Base-by-base conservation (phyloP, 2,329 filamentous ascomycete genomes). In the Laburnicola sp. region DNA sequence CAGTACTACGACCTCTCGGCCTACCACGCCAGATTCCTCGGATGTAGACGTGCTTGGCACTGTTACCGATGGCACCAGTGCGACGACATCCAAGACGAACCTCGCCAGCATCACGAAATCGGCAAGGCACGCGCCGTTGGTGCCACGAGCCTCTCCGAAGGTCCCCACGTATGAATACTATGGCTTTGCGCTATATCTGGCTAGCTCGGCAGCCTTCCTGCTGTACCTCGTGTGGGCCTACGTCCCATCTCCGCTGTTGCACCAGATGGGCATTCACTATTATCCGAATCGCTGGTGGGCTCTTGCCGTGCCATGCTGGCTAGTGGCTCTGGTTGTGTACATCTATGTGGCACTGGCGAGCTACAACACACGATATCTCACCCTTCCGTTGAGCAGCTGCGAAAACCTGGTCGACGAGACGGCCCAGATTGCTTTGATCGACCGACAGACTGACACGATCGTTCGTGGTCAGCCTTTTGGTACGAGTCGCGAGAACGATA, bases 81-180 rank as follows among this genome's bases (percentile, higher is more conserved):
- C 66, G 22, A 60, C 65, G 6, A 52, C 59, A 4, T 63, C 67
- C 4, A 83, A 81, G 56, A 82, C 82, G 51, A 82, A 83, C 58
- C 82, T 83, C 5, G 82, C 83, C 51, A 79, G 80, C 25, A 80
- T 83, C 54, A 80, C 80, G 3, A 80, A 79, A 67, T 85, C 82
- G 26, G 85, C 81, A 48, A 79, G 76, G 43, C 79, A 78, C 63
- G 82, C 77, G 54, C 82, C 79, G 55, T 86, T 82, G 2, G 84
- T 96, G 16, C 90, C 92, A 4, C 87, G 91, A 49, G 92, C 91
- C 1, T 87, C 87, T 47, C 94, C 94, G 1, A 91, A 94, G 70
- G 92, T 99, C 2, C 94, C 94, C n/a, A 99, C 94, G 0, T 97
- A 99, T 77, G 94, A 99, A 72, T 99, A 97, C 82, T 97, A 97